Evolutionary conservation across 805 yeast genomes (phyloP).

Genomic region (Torulaspora gathmanii): DNA sequence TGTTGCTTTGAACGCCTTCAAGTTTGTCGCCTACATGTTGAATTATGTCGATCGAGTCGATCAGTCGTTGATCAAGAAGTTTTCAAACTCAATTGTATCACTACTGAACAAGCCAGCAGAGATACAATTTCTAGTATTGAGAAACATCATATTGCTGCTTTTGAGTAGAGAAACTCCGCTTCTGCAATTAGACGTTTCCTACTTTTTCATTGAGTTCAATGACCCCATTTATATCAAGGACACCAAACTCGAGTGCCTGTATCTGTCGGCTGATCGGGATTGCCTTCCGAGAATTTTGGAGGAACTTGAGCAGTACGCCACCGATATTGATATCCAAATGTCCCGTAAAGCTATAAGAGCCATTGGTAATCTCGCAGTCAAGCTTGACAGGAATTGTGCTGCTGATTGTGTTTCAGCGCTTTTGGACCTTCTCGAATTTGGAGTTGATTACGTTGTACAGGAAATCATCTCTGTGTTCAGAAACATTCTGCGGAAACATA

Average conservation of each 20-base stretch:
- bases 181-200: conserved; percentile 58
- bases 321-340: conserved; percentile 81
- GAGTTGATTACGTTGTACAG: conserved; percentile 69
- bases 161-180: conserved; percentile 58
- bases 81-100: conserved; percentile 66
- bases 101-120: conserved; percentile 74
- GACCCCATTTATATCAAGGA: conserved; percentile 88
- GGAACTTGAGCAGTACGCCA: conserved; percentile 81
- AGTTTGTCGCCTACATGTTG: conserved; percentile 63
- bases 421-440: conserved; percentile 54
- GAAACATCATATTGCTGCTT: conserved; percentile 73
- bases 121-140: conserved; percentile 71
- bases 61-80: conserved; percentile 52
- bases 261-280: conserved; percentile 62
- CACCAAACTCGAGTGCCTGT: conserved; percentile 83
- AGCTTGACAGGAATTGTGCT: conserved; percentile 54
- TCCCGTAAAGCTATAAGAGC: conserved; percentile 85
- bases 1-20: conserved; percentile 71
- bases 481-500: conserved; percentile 73
- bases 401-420: conserved; percentile 60
- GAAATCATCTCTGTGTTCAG: conserved; percentile 74
- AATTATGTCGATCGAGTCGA: conserved; percentile 63
- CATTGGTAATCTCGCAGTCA: conserved; percentile 82
- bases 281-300: conserved; percentile 59
- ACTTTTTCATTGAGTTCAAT: conserved; percentile 76